Conservation (phyloP, 2,329 filamentous ascomycete species). For the Monosporascus sp. region DNA sequence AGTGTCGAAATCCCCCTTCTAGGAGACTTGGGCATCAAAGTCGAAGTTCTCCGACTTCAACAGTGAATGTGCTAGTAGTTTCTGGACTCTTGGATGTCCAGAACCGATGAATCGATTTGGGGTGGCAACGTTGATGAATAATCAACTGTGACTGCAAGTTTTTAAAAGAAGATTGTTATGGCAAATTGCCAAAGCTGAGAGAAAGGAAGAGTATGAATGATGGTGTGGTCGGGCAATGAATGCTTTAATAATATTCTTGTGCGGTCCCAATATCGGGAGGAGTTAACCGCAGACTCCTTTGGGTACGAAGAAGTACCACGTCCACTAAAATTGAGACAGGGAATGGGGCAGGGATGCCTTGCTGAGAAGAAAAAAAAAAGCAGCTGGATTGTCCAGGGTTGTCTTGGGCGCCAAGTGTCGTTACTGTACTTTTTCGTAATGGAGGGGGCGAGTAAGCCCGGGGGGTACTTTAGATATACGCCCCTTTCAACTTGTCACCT, state of each 20-base stretch:
- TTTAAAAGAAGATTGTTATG: conserved; percentile 21
- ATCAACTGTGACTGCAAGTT: conserved; percentile 3
- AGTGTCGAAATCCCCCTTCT: conserved; percentile 33
- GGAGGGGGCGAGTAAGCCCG: conserved; percentile 4
- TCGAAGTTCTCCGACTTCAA: conserved; percentile 29
- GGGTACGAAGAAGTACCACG: neutral
- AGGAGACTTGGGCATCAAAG: conserved; percentile 34
- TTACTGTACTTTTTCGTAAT: conserved; percentile 1
- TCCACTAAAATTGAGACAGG: conserved; percentile 3
- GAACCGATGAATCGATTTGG: conserved; percentile 16
- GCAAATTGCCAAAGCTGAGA: conserved; percentile 24
- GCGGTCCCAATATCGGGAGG: neutral
- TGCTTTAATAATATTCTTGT: conserved; percentile 19
- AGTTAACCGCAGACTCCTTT: conserved; percentile 2
- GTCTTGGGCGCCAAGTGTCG: neutral
- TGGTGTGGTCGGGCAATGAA: conserved; percentile 20
- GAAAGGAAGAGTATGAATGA: conserved; percentile 8
- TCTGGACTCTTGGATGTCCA: conserved; percentile 35
- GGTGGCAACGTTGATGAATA: conserved; percentile 1
- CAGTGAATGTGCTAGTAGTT: conserved; percentile 27
- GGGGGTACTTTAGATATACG: conserved; percentile 7
- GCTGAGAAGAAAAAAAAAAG: neutral
- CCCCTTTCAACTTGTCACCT: neutral
- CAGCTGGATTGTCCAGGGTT: neutral
- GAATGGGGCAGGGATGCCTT: neutral